These are phyloP conservation scores for Heritiera littoralis DNA, from an alignment of 345 rosid species.

Conservation along the genomic window DNA sequence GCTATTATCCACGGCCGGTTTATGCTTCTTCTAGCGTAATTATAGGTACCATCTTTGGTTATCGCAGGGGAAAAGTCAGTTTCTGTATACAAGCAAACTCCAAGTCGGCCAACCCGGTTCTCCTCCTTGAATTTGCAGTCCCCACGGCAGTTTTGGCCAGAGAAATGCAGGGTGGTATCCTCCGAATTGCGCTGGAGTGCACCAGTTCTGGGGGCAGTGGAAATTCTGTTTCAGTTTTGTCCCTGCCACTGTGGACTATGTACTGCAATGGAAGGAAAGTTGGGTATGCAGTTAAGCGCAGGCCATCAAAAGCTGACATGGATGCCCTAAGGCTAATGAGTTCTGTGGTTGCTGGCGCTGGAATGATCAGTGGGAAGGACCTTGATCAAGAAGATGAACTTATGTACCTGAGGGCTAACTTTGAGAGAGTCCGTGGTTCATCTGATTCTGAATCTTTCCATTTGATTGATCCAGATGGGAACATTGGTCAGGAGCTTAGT, in stretches of 20 bases:
- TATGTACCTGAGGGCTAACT: slow-evolving; percentile 66
- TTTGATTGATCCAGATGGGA: slow-evolving; percentile 73
- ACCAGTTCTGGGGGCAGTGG: not conserved
- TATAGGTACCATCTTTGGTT: slow-evolving; percentile 68
- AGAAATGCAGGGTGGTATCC: slow-evolving; percentile 65
- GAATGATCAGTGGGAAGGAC: slow-evolving; percentile 51
- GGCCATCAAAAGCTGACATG: slow-evolving; percentile 46
- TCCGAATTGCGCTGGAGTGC: slow-evolving; percentile 63
- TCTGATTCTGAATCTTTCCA: slow-evolving; percentile 64
- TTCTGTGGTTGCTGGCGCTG: slow-evolving; percentile 61
- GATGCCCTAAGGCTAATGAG: slow-evolving; percentile 47
- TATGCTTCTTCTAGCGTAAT: slow-evolving; percentile 37
- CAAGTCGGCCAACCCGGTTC: slow-evolving; percentile 42
- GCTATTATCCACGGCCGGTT: slow-evolving; percentile 23
- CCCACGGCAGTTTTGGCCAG: slow-evolving; percentile 56
- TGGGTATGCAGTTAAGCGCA: slow-evolving; percentile 67
- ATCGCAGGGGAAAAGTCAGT: slow-evolving; percentile 57
- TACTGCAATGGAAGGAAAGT: slow-evolving; percentile 68
- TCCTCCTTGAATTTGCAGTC: slow-evolving; percentile 59
- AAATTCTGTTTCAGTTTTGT: slow-evolving; percentile 31
- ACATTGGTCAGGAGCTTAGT: slow-evolving; percentile 75
- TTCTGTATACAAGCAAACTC: slow-evolving; percentile 59
- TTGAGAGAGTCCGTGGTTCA: slow-evolving; percentile 50
- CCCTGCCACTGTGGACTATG: slow-evolving; percentile 57
- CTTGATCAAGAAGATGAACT: slow-evolving; percentile 49